Evolutionary conservation across 2,329 filamentous ascomycete species (phyloP), one percentile per base, ranked within the genome.

Genomic region (Dactylellina drechsleri): DNA sequence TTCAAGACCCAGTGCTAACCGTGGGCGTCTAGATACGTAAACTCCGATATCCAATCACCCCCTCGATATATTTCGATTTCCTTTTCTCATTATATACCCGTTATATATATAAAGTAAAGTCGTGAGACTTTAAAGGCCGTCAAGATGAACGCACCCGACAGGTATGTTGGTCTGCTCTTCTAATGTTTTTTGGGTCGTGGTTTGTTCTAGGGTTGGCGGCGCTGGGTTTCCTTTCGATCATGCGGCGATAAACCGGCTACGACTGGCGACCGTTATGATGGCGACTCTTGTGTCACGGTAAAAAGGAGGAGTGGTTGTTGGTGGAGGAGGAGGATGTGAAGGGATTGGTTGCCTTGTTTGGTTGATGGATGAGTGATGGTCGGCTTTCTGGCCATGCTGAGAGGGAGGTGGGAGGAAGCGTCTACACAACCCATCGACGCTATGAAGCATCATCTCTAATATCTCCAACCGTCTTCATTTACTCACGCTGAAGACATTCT

Each of bases 91-190:
- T 36, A 36, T 36, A 36, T 28, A 13, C 4, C 2, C 41, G 12
- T 13, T 66, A 57, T 49, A 47, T 66, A 26, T 47, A 45, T 7
- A 16, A 10, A 20, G 2, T 66, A 28, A 13, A 66, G 50, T 41
- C 31, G 49, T 20, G 28, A 41, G 50, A 28, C 23, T 43, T n/a
- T 66, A 62, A 20, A 53, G 20, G 41, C 57, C 50, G 70, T 10
- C 57, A 74, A 62, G 43, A 74, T 74, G 70, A 74, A 74, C 62
- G 70, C 70, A 64, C 70, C 70, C 5, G 70, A 74, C n/a, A 49
- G 70, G 70, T 74, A 67, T 59, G 70, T 67, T 15, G 31, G 31
- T 36, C 31, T 5, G 12, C 52, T 56, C 23, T n/a, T 18, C 7
- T 43, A 28, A 18, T 28, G 47, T 49, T 13, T 13, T 12, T 36